Evolutionary conservation across 2,329 filamentous ascomycete genomes (phyloP).

Genomic region (Thyridium curvatum): DNA sequence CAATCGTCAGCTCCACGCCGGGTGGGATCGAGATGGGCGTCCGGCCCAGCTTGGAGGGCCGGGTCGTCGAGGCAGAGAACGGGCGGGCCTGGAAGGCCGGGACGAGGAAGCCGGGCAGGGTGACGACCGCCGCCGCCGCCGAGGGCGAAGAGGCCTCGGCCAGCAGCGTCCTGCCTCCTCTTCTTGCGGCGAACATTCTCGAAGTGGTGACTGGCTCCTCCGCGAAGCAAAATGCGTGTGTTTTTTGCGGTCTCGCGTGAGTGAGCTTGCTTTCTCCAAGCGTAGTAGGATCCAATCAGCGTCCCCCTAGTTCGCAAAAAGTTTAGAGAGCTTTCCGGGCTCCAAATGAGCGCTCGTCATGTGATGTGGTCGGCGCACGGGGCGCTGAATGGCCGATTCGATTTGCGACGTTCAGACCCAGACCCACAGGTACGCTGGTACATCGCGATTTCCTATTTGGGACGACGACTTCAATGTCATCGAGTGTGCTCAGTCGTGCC

Average conservation of each 20-base stretch:
- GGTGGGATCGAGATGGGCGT: constrained; percentile 76
- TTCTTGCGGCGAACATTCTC: constrained; percentile 59
- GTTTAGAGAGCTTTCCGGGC: neutral
- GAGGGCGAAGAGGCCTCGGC: constrained; percentile 24
- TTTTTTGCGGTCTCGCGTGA: neutral
- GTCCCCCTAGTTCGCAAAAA: neutral
- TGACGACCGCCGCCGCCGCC: constrained; percentile 38
- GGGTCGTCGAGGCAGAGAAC: constrained; percentile 67
- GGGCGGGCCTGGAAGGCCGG: constrained; percentile 56
- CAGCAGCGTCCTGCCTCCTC: constrained; percentile 39
- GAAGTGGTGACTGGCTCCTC: constrained; percentile 2
- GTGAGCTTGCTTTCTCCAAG: too few relatives aligned
- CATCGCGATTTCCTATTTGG: too few relatives aligned
- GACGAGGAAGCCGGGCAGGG: constrained; percentile 66
- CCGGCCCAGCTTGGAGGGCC: constrained; percentile 77
- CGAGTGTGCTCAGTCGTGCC: too few relatives aligned
- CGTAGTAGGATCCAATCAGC: too few relatives aligned
- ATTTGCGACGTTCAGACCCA: too few relatives aligned
- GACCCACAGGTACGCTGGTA: too few relatives aligned
- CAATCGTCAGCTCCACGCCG: constrained; percentile 70
- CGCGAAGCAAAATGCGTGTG: neutral
- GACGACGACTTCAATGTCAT: too few relatives aligned
- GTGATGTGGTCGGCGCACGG: neutral
- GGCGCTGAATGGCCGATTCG: too few relatives aligned
- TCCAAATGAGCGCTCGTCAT: neutral